Percentiles rank a stretch among this genome's conserved stretches.
phyloP scores from a whole-genome alignment of 2,329 filamentous ascomycete species.

The Diaporthe longicolla region DNA sequence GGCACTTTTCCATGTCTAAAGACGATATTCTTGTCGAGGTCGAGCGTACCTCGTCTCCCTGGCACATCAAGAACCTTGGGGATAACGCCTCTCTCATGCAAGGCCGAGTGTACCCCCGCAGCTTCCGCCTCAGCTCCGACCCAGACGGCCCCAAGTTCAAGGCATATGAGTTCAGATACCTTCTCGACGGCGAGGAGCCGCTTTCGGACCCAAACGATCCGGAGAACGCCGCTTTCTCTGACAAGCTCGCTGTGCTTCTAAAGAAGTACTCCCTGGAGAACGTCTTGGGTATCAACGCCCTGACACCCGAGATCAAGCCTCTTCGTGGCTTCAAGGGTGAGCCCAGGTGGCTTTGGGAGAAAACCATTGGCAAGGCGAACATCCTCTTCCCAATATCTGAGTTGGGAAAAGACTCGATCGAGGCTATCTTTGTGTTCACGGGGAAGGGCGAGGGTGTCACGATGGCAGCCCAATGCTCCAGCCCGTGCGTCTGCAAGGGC shows the following conservation, averaged over 20 bases:
- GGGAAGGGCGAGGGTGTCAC: not conserved
- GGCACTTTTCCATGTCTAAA: not conserved
- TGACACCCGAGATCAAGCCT: constrained; percentile 20
- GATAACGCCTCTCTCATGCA: constrained; percentile 6
- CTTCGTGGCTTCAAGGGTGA: not conserved
- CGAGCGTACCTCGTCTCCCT: constrained; percentile 2
- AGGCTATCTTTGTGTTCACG: constrained; percentile 9
- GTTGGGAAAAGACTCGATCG: constrained; percentile 1
- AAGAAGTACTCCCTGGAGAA: not conserved
- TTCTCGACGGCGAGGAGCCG: constrained; percentile 6
- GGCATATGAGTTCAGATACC: constrained; percentile 12
- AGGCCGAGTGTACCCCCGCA: not conserved
- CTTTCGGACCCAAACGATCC: not conserved
- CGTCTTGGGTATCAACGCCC: constrained; percentile 15
- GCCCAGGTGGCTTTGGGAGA: constrained; percentile 20
- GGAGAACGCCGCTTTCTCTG: not conserved
- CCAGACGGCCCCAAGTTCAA: not conserved
- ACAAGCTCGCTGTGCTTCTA: not conserved
- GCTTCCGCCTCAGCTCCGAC: constrained; percentile 1
- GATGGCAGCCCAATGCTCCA: not conserved
- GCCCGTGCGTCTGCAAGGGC: not conserved
- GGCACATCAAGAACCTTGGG: constrained; percentile 12
- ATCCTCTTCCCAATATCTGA: constrained; percentile 3
- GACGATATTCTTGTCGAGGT: constrained; percentile 5
- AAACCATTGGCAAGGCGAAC: constrained; percentile 14